Conservation (phyloP, 495 filamentous ascomycete species). For the Apiosordaria backusii region DNA sequence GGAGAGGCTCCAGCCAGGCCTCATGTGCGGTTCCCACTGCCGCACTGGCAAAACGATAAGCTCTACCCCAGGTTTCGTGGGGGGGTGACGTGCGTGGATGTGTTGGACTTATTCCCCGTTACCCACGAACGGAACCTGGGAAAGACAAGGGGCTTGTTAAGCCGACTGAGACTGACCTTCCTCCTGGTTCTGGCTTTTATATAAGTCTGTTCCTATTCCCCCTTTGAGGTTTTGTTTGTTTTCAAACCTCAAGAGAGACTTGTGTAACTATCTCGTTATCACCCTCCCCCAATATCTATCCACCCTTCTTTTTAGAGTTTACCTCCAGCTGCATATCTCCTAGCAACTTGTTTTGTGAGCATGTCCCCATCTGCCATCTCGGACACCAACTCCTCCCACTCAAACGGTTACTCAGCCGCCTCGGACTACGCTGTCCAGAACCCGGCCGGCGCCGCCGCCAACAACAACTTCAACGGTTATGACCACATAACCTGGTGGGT, state of each 20-base stretch:
- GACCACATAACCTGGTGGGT: constrained; percentile 93
- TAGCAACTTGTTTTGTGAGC: constrained; percentile 25
- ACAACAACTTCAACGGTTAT: constrained; percentile 69
- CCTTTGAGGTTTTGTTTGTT: not conserved
- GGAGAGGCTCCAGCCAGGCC: not conserved
- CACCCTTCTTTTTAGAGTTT: not conserved
- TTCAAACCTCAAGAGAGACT: not conserved
- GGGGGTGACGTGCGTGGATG: constrained; percentile 11
- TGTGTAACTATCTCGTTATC: not conserved
- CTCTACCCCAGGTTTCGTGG: constrained; percentile 3
- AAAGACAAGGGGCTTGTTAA: constrained; percentile 22
- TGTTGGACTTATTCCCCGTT: constrained; percentile 1
- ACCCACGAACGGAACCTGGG: constrained; percentile 11
- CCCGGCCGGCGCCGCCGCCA: constrained; percentile 27
- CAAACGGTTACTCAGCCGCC: constrained; percentile 37
- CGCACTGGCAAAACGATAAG: constrained; percentile 4
- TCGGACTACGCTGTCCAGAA: constrained; percentile 43
- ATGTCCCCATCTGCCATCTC: constrained; percentile 76
- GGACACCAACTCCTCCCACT: constrained; percentile 44
- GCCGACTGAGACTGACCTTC: constrained; percentile 16
- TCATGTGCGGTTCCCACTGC: not conserved
- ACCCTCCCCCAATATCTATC: not conserved
- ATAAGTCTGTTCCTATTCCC: constrained; percentile 14
- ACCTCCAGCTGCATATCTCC: not conserved
- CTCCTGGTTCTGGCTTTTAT: constrained; percentile 1